Base-by-base conservation (phyloP, 2,329 filamentous ascomycete species). In the Ramularia endophylla region DNA sequence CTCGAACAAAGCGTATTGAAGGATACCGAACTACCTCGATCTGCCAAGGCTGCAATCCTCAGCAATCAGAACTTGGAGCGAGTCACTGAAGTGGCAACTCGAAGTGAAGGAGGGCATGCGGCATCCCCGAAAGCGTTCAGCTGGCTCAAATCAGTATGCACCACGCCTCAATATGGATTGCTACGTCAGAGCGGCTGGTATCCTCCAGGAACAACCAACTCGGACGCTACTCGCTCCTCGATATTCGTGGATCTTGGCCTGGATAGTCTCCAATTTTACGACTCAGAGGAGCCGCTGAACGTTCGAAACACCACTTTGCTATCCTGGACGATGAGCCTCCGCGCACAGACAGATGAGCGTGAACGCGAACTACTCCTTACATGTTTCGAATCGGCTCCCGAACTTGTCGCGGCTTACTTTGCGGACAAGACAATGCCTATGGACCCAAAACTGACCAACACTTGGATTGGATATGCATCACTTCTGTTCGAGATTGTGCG, bases 401-500 rank as follows among this genome's bases (percentile, higher is more conserved):
- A 97, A 64, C 73, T 97, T 3, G 78, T 94, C 1, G 84, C 87
- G 31, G 81, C 88, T 56, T 98, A 94, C 62, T 97, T 95, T 58
- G 72, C 80, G 31, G 89, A 87, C 58, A 81, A 77, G 46, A 78
- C 82, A 17, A 92, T 97, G 56, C 79, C 82, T 0, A 87, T 94
- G 48, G 89, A 97, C 30, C 89, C 92, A 0, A 97, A 95, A 59
- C 73, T 94, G 4, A 92, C 88, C 3, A 82, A 88, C 32, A 92
- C 88, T 0, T 98, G 92, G 92, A 85, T 97, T 52, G 89, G 90
- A 30, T 95, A 94, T 60, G 87, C 88, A 0, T 81, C 88, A 0
- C 87, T 97, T 48, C 67, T 98, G 4, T 94, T 94, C 63, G 85
- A 84, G 46, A 79, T 82, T 1, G 80, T 95, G 33, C 77, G 83